Conservation (phyloP, 2,329 filamentous ascomycete species). For the Penicillium sp. region DNA sequence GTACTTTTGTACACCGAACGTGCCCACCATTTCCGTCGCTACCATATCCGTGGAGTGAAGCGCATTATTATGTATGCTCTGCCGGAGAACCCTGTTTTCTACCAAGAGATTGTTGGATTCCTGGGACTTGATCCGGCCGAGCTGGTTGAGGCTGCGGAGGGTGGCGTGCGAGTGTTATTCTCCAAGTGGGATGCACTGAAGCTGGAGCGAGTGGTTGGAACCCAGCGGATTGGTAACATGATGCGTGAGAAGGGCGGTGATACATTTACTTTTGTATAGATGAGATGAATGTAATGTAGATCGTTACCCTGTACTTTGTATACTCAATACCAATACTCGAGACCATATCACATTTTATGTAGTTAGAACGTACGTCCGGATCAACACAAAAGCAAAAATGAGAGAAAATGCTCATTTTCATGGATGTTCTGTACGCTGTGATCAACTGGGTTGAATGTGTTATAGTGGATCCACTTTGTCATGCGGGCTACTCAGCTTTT, state of each 20-base stretch:
- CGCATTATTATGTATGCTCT: constrained; percentile 85
- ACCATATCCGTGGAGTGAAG: constrained; percentile 76
- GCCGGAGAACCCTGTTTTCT: constrained; percentile 74
- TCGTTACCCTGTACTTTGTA: not conserved
- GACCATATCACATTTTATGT: not conserved
- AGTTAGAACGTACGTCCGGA: too few relatives aligned
- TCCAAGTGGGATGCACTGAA: constrained; percentile 87
- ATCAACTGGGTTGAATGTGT: not conserved
- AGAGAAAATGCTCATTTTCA: too few relatives aligned
- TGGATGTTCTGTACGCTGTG: not conserved
- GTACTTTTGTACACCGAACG: constrained; percentile 90
- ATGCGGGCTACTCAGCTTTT: not conserved
- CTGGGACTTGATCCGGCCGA: constrained; percentile 42
- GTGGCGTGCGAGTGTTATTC: constrained; percentile 65
- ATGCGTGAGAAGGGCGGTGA: constrained; percentile 75
- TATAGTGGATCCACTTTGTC: not conserved
- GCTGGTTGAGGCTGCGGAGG: constrained; percentile 57
- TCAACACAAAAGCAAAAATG: too few relatives aligned
- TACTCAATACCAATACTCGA: not conserved
- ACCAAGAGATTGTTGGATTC: constrained; percentile 44
- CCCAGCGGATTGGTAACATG: constrained; percentile 78
- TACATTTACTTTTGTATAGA: constrained; percentile 90
- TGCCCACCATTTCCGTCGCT: constrained; percentile 95
- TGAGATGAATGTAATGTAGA: not conserved
- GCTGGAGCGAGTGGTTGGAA: constrained; percentile 84